Evolutionary conservation across 306 rosid genomes (phyloP), one percentile per base, ranked within the genome.

Genomic region (Fagus crenata): DNA sequence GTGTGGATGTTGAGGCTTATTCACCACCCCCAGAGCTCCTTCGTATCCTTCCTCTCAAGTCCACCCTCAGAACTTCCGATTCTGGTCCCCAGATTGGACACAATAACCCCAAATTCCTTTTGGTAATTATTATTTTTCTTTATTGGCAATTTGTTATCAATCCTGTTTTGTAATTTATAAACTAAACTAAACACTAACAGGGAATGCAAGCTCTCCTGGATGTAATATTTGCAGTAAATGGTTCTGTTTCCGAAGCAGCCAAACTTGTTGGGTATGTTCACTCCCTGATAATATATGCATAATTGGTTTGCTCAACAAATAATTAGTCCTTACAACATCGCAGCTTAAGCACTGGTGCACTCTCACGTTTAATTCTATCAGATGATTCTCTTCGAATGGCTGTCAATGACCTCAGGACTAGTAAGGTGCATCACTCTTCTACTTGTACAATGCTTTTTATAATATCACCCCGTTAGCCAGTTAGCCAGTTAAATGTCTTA

Each of bases 141-240:
- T 51, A 35, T 64, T 32, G n/a, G 39, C 12, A 17, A 32, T 9
- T 42, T 2, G 60, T 43, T 9, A 13, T 33, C 49, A 22, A 63
- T 53, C 6, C 61, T 33, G 75, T 22, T 22, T 22, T 22, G 28
- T 22, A 22, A 22, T 22, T 22, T 22, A 22, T 22, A 22, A 22
- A 22, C 28, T 22, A 22, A 22, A 22, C 28, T 22, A 22, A 22
- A 22, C 28, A 7, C 65, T 65, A 4, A 60, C 88, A 92, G 97
- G 97, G 99, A 75, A 88, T 95, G 99, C 97, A 92, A 87, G 93
- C 97, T 82, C 84, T 95, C 73, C 77, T 95, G 86, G 99, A 95
- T 84, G 85, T 95, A 51, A 80, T 95, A 71, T 89, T 84, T 81
- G 88, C 97, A 46, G 92, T 90, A 72, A 89, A 86, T 55, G 99